These are phyloP conservation scores for Trichoderma citrinoviride DNA, from an alignment of 2,329 filamentous ascomycete species.

Conservation along the genomic window DNA sequence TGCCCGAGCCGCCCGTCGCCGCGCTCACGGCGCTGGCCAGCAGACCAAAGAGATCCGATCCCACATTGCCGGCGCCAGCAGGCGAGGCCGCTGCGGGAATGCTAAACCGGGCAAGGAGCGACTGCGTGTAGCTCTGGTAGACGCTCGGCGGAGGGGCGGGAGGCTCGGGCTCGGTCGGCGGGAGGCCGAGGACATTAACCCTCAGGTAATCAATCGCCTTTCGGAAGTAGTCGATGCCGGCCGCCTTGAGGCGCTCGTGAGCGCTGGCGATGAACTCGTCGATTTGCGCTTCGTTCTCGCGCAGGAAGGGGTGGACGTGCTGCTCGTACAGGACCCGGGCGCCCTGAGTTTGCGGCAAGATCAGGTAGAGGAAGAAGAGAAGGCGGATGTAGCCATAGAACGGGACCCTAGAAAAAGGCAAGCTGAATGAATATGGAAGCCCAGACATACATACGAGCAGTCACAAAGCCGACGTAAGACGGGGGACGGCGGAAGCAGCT, in stretches of 20 bases:
- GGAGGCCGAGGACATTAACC: constrained; percentile 75
- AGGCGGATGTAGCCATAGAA: constrained; percentile 93
- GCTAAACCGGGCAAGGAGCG: constrained; percentile 80
- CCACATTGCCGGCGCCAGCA: constrained; percentile 42
- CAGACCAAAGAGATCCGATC: constrained; percentile 71
- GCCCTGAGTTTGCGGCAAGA: constrained; percentile 96
- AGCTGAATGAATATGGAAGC: not conserved
- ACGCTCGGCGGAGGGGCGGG: constrained; percentile 42
- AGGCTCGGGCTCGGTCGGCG: constrained; percentile 47
- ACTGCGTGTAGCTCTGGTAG: constrained; percentile 69
- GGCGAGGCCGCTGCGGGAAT: constrained; percentile 65
- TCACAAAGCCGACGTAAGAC: not conserved
- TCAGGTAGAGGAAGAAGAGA: constrained; percentile 84
- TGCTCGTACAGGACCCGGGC: constrained; percentile 81
- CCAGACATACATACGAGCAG: not conserved
- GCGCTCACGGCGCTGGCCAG: constrained; percentile 71
- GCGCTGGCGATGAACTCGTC: constrained; percentile 82
- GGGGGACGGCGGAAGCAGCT: not conserved
- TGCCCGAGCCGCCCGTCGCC: constrained; percentile 47
- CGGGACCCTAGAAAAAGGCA: constrained; percentile 61
- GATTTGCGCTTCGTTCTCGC: constrained; percentile 82
- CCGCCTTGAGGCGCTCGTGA: constrained; percentile 73
- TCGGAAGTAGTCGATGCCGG: constrained; percentile 74
- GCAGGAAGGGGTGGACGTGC: constrained; percentile 83
- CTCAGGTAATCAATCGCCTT: constrained; percentile 68